Evolutionary conservation across 1,139 yeast genomes (phyloP), one percentile per base, ranked within the genome.

Genomic region (Yamadazyma jaroonii): DNA sequence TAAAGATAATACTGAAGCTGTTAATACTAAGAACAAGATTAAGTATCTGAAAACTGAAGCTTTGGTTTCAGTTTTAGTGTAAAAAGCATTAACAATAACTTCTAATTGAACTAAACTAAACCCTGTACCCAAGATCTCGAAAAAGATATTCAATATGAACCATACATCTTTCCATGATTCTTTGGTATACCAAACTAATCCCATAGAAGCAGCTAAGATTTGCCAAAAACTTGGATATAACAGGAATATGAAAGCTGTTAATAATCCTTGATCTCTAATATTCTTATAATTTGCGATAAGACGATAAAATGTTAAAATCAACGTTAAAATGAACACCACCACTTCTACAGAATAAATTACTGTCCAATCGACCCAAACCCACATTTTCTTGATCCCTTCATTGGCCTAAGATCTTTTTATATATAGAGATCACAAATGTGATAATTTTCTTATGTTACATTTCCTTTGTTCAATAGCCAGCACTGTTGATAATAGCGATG

Each of bases 191-290:
- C 37, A 44, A 2, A 44, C 45, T 13, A 45, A 34, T 1, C 47
- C 49, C 15, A 44, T 30, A 9, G 36, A 33, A 8, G 37, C 39
- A 8, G 46, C 46, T 14, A 45, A 25, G 3, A 42, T 35, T 30
- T 44, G 48, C 46, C 46, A 44, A 11, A 44, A 42, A 31, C 45
- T 35, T 7, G 49, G 42, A 17, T 43, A 44, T 14, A 40, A 36
- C 11, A 44, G 26, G n/a, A 45, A 34, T 2, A 40, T 26, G 12
- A 44, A 39, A 8, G 40, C 35, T 15, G 36, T 32, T 8, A 45
- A 29, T 2, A 35, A 14, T 6, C 41, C 38, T 23, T 32, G 32
- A 11, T 33, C 33, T 34, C 38, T 39, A 6, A 44, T 21, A 9
- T 29, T 33, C 9, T 36, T 29, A 21, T 40, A 39, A 1, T 42